Conservation (phyloP, 148 eudicot genomes). For the Nepenthes gracilis region DNA sequence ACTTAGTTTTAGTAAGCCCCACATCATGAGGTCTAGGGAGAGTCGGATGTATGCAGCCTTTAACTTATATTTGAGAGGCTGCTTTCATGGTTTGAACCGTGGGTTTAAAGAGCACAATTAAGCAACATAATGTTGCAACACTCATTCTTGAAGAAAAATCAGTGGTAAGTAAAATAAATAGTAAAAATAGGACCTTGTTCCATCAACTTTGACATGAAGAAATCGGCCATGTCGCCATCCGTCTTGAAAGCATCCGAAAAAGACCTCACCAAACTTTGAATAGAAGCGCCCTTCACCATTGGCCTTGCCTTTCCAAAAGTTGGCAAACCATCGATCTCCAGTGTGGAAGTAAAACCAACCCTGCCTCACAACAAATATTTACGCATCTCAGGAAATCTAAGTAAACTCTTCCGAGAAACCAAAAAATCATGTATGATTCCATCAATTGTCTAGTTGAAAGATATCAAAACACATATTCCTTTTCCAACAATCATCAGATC, state of each 20-base stretch:
- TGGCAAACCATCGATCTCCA: conserved; percentile 98
- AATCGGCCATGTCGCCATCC: conserved; percentile 93
- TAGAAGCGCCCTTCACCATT: conserved; percentile 97
- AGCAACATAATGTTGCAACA: not conserved
- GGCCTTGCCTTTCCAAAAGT: conserved; percentile 97
- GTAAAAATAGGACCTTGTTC: conserved; percentile 46
- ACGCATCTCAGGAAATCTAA: conserved; percentile 2
- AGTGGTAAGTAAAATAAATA: not conserved
- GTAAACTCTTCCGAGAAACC: not conserved
- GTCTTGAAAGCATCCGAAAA: conserved; percentile 79
- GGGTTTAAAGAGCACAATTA: not conserved
- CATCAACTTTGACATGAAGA: conserved; percentile 61
- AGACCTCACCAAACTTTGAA: conserved; percentile 66
- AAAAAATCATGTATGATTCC: not conserved
- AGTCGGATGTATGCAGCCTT: too few relatives aligned
- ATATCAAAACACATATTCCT: too few relatives aligned
- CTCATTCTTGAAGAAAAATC: not conserved
- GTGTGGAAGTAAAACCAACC: conserved; percentile 93
- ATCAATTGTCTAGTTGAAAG: not conserved
- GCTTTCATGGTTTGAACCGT: too few relatives aligned
- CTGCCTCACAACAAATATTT: conserved; percentile 15
- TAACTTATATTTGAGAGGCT: too few relatives aligned
- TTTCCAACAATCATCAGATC: too few relatives aligned
- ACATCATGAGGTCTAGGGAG: too few relatives aligned
- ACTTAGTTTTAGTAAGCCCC: too few relatives aligned